phyloP scores from a whole-genome alignment of 352 stramenopile genomes.

The Pythium brachiatum region DNA sequence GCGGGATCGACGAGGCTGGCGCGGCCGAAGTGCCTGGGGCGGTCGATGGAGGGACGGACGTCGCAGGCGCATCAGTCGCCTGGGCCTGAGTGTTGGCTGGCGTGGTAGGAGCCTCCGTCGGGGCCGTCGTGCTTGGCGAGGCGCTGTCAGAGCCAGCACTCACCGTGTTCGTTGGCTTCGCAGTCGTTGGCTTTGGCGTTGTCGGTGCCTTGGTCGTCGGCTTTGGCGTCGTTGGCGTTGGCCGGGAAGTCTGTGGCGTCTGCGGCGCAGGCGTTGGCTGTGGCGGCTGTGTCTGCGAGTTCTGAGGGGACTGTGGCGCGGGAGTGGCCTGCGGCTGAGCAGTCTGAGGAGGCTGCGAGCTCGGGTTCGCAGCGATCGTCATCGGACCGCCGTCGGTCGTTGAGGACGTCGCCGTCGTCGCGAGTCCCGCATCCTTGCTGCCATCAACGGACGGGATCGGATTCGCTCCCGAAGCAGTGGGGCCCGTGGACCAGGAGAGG shows the following conservation, averaged over 20 bases:
- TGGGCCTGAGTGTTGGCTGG: not conserved
- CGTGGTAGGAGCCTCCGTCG: not conserved
- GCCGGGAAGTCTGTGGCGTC: constrained; percentile 5
- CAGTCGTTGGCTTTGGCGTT: constrained; percentile 1
- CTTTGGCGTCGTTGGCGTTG: not conserved
- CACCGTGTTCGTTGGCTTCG: constrained; percentile 1
- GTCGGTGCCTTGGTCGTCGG: not conserved
- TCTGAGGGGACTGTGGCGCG: not conserved
- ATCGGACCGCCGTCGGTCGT: constrained; percentile 12
- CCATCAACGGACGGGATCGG: not conserved
- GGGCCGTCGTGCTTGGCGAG: not conserved
- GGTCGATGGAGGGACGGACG: not conserved
- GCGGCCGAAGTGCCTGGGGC: not conserved
- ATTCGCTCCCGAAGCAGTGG: not conserved
- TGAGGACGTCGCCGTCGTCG: not conserved
- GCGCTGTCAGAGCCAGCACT: no score
- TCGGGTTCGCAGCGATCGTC: constrained; percentile 3
- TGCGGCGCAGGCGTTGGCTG: constrained; percentile 1
- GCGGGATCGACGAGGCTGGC: not conserved
- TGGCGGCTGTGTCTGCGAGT: constrained; percentile 2
- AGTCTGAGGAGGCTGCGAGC: not conserved
- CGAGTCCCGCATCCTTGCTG: constrained; percentile 5
- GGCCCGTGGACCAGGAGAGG: not conserved
- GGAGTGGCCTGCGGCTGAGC: not conserved
- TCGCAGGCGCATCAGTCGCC: not conserved